These are phyloP conservation scores for Ramaria sp. DNA, from an alignment of 768 basidiomycete species.

Conservation along the genomic window DNA sequence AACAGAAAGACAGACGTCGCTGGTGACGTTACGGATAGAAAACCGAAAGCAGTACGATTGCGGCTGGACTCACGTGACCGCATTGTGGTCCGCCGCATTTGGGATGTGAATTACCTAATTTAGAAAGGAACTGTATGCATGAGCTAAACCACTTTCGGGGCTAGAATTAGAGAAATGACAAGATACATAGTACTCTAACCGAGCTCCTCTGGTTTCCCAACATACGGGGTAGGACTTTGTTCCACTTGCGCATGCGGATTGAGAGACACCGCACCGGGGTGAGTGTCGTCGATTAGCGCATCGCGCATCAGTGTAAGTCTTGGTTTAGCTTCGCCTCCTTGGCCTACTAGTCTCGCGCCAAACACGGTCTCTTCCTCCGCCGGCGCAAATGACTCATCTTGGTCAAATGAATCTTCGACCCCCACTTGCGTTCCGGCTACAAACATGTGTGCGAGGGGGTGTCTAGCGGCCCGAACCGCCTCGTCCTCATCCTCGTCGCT, in stretches of 20 bases:
- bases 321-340: neutral
- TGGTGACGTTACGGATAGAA: neutral
- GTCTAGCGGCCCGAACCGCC: neutral
- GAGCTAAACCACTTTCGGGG: too few relatives aligned
- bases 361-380: constrained; percentile 7
- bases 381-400: neutral
- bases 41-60: neutral
- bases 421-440: neutral
- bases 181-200: neutral
- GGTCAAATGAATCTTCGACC: constrained; percentile 3
- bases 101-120: neutral
- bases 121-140: neutral
- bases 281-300: constrained; percentile 6
- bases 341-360: constrained; percentile 1
- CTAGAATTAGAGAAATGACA: too few relatives aligned
- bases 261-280: constrained; percentile 3
- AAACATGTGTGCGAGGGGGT: constrained; percentile 6
- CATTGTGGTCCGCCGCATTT: neutral
- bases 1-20: neutral
- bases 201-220: neutral
- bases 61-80: neutral
- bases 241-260: constrained; percentile 7
- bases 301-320: neutral
- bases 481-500: constrained; percentile 3
- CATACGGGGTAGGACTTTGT: constrained; percentile 6